These are phyloP conservation scores for Phanerodontia chrysosporium DNA, from an alignment of 768 basidiomycete genomes.

Conservation along the genomic window DNA sequence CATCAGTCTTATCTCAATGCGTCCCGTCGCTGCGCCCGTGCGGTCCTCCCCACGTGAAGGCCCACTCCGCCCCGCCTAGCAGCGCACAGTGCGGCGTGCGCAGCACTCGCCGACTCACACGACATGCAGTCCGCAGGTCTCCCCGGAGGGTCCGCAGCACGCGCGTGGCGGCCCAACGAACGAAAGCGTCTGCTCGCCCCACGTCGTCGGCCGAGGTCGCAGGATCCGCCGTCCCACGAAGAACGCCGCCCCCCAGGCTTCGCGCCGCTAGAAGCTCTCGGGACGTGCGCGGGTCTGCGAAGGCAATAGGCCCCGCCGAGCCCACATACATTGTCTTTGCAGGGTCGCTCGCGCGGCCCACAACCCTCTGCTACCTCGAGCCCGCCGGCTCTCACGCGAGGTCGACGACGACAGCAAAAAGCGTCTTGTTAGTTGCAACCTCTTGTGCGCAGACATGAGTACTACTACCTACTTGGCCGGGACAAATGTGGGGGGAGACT, in stretches of 20 bases:
- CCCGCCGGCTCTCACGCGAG: no score
- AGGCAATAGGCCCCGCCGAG: background rate
- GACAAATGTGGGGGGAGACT: background rate
- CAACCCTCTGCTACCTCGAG: no score
- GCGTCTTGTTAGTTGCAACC: background rate
- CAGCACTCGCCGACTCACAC: no score
- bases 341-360: no score
- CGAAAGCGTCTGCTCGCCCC: background rate
- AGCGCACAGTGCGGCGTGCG: no score
- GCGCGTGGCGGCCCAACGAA: background rate
- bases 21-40: no score
- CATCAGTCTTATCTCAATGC: no score
- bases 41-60: no score
- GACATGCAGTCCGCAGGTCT: no score
- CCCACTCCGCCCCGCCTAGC: no score
- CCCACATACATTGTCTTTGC: background rate
- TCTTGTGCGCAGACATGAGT: background rate
- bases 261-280: background rate
- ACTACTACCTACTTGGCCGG: background rate
- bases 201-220: background rate
- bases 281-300: background rate
- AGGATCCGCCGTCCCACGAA: background rate
- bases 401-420: background rate
- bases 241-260: background rate
- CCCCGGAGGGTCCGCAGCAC: background rate